These are phyloP conservation scores for Aleurites moluccanus DNA, from an alignment of 441 rosid genomes.

Conservation along the genomic window DNA sequence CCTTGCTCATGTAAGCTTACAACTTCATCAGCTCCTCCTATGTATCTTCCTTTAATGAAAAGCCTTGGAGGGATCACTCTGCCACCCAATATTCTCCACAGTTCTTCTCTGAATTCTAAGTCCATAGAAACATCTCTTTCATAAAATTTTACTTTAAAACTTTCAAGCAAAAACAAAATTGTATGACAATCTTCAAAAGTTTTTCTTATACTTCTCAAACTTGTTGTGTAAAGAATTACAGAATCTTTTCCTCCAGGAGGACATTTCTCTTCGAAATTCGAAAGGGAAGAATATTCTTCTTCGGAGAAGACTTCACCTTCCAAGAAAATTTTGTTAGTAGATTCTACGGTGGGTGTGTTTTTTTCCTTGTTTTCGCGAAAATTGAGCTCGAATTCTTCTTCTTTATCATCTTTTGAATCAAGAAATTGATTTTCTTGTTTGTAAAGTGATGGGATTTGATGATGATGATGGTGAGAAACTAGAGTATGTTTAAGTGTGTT, in stretches of 20 bases:
- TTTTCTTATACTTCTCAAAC: conserved; percentile 75
- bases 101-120: conserved; percentile 66
- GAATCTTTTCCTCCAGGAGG: conserved; percentile 70
- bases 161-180: conserved; percentile 60
- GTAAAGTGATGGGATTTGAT: conserved; percentile 16
- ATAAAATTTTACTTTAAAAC: conserved; percentile 47
- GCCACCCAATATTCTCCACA: conserved; percentile 58
- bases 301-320: conserved; percentile 26
- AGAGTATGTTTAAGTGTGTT: conserved; percentile 49
- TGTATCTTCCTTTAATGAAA: conserved; percentile 72
- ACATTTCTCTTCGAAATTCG: conserved; percentile 52
- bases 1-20: conserved; percentile 75
- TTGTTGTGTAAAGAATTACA: conserved; percentile 74
- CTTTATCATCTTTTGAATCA: conserved; percentile 28
- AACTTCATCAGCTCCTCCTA: conserved; percentile 90
- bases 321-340: too few species aligned
- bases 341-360: background rate
- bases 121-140: conserved; percentile 87
- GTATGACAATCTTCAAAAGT: conserved; percentile 73
- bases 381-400: conserved; percentile 24
- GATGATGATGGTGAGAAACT: conserved; percentile 34
- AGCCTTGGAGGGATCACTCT: conserved; percentile 74
- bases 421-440: conserved; percentile 21
- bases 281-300: conserved; percentile 26
- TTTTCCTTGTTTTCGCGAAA: conserved; percentile 18